Base-by-base conservation (phyloP, 2,329 filamentous ascomycete genomes). In the Cladobotryum mycophilum region DNA sequence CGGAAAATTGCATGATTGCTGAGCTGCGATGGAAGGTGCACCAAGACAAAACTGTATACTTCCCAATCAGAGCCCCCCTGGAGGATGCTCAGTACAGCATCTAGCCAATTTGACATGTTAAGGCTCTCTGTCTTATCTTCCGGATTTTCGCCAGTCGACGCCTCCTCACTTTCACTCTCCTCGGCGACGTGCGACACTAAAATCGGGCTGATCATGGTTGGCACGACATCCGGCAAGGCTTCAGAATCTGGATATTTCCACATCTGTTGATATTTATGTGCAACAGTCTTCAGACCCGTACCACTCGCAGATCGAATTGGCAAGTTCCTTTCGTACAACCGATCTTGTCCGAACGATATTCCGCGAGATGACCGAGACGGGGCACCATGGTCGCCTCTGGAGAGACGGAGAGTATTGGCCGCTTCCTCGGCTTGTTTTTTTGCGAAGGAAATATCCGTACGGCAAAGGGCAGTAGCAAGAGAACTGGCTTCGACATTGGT, bases 1-100 rank as follows among this genome's bases (percentile, higher is more conserved):
- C 77, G 78, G 64, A 96, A 96, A 13, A 97, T 75, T 12, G 88
- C 85, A 62, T 93, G 89, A 60, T 99, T 99, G 66, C 85, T 88
- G 18, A 99, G 76, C 61, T 97, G 92, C 25, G 88, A 86, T 1
- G 89, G 88, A 9, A 96, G 73, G 65, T 96, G 88, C 5, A 89
- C 87, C 30, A 99, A 74, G 15, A 92, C 80, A 64, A 92, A 96
- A 67, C 89, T 92, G 73, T 95, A 96, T 1, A 95, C 75, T 64
- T 97, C 90, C 91, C 92, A 97, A 55, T 93, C 85, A 44, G 15
- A 36, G 18, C 82, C 80, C 38, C 85, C 86, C 49, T 83, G 78
- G 41, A 95, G 71, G n/a, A 93, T 71, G n/a, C 76, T 76, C 22
- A 89, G 79, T 36, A 95, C 75, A 11, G 83, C 77, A 55, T 91